These are phyloP conservation scores for Platanthera guangdongensis DNA, from an alignment of 106 monocot genomes.

Conservation along the genomic window DNA sequence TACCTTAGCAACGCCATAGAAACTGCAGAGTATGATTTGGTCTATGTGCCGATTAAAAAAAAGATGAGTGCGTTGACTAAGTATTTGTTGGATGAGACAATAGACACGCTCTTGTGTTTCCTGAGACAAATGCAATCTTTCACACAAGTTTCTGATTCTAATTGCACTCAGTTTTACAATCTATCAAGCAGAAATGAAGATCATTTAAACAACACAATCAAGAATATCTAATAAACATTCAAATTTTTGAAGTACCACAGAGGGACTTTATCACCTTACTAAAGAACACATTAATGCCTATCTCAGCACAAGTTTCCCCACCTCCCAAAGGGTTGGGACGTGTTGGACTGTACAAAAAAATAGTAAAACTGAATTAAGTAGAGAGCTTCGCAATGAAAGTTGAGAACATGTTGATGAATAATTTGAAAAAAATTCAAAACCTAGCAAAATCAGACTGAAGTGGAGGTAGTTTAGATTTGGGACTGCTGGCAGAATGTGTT, in stretches of 20 bases:
- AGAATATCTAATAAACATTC: not conserved
- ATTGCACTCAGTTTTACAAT: conserved; percentile 76
- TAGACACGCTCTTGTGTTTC: conserved; percentile 69
- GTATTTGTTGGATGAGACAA: conserved; percentile 72
- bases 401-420: conserved; percentile 51
- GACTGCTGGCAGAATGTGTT: too few species aligned
- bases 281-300: conserved; percentile 81
- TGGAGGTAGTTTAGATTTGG: too few species aligned
- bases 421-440: conserved; percentile 15
- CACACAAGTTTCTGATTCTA: conserved; percentile 85
- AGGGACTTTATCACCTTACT: conserved; percentile 46
- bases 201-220: not conserved
- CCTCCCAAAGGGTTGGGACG: too few species aligned
- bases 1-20: conserved; percentile 95
- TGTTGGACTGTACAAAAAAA: too few species aligned
- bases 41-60: conserved; percentile 97
- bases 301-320: too few species aligned
- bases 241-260: not conserved
- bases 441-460: too few species aligned
- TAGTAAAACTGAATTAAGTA: too few species aligned
- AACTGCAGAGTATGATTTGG: conserved; percentile 85
- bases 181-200: conserved; percentile 20
- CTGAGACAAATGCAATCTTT: conserved; percentile 65
- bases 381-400: too few species aligned
- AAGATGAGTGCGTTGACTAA: conserved; percentile 57